These are phyloP conservation scores for Fusarium hainanense DNA, from an alignment of 2,329 filamentous ascomycete species.

Conservation along the genomic window DNA sequence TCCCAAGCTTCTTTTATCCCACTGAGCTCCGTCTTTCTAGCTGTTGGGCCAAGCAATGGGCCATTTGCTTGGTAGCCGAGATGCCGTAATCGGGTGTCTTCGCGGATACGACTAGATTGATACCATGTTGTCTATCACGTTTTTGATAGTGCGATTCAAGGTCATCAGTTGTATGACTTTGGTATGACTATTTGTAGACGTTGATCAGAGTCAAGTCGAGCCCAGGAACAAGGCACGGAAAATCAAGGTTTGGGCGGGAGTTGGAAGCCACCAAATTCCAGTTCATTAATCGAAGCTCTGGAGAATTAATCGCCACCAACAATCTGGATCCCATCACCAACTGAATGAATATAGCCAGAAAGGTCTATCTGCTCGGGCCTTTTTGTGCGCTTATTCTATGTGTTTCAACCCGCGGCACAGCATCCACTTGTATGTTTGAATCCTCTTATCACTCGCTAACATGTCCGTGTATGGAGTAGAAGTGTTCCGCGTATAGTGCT, in stretches of 20 bases:
- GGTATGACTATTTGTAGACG: neutral
- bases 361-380: constrained; percentile 1
- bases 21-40: neutral
- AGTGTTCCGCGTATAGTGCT: constrained; percentile 9
- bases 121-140: neutral
- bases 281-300: neutral
- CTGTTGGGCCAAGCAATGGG: constrained; percentile 10
- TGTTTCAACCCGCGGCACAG: constrained; percentile 23
- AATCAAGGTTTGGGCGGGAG: constrained; percentile 24
- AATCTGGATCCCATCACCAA: neutral
- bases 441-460: constrained; percentile 21
- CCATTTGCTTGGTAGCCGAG: constrained; percentile 34
- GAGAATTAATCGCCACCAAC: constrained; percentile 7
- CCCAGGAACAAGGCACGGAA: constrained; percentile 32
- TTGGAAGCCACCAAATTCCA: constrained; percentile 35
- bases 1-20: constrained; percentile 5
- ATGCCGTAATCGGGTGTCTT: constrained; percentile 29
- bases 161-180: neutral
- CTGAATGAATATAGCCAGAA: neutral
- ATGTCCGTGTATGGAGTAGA: constrained; percentile 25
- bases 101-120: neutral
- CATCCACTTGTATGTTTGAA: constrained; percentile 23
- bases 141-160: constrained; percentile 1
- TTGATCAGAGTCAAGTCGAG: neutral
- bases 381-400: constrained; percentile 8